Percentiles rank a stretch among this genome's conserved stretches.
phyloP scores from a whole-genome alignment of 495 filamentous ascomycete genomes.

The Gamarada debralockiae region DNA sequence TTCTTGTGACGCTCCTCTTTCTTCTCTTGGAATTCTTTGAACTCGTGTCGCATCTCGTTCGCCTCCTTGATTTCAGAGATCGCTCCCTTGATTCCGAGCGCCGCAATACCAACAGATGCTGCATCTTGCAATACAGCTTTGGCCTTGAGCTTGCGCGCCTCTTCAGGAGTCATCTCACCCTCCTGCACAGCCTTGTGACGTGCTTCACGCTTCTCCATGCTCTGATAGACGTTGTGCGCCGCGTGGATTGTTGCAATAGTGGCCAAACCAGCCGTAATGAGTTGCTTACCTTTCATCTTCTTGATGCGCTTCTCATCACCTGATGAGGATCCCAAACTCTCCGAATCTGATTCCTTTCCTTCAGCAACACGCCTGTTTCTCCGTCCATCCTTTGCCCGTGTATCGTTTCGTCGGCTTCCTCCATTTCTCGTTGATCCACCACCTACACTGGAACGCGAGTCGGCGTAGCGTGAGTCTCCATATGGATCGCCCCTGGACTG shows the following conservation, averaged over 20 bases:
- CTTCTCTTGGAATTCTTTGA: conserved; percentile 47
- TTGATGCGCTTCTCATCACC: conserved; percentile 71
- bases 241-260: conserved; percentile 88
- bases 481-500: conserved; percentile 18
- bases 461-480: conserved; percentile 19
- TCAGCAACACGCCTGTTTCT: conserved; percentile 21
- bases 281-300: conserved; percentile 80
- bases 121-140: conserved; percentile 74
- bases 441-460: conserved; percentile 19
- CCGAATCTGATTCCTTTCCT: conserved; percentile 39
- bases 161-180: conserved; percentile 67
- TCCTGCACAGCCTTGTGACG: conserved; percentile 66
- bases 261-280: conserved; percentile 78
- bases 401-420: conserved; percentile 20
- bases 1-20: conserved; percentile 37
- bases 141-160: conserved; percentile 69
- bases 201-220: conserved; percentile 68
- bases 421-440: conserved; percentile 22
- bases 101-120: conserved; percentile 77
- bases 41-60: conserved; percentile 54
- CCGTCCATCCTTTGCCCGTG: conserved; percentile 26
- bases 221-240: conserved; percentile 72
- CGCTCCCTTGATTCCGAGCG: conserved; percentile 80
- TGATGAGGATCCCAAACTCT: conserved; percentile 67
- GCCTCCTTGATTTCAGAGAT: conserved; percentile 51